Evolutionary conservation across 2,329 filamentous ascomycete species (phyloP), one percentile per base, ranked within the genome.

Genomic region (Hysterium pulicare): DNA sequence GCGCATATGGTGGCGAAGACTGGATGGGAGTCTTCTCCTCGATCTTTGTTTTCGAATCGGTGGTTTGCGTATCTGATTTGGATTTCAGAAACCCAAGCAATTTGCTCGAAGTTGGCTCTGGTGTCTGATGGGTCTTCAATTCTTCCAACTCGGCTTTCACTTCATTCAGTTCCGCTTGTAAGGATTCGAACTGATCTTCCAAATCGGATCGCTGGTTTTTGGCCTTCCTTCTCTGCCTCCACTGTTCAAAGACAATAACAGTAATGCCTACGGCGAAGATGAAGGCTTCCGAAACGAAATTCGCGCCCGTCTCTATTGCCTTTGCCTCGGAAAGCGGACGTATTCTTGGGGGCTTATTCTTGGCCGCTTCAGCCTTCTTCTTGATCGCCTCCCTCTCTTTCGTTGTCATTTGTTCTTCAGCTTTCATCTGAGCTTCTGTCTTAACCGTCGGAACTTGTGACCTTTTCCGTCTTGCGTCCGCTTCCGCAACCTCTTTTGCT

Each of bases 241-340:
- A 80, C 16, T 76, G 75, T 55, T 86, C 82, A 40, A 79, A 79
- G 0, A 85, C 61, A 33, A 86, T 80, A 45, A 85, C 63, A 0
- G 76, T 70, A 5, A 79, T 81, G 1, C 79, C 83, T 10, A 86
- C 83, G 3, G 74, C 53, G 52, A 86, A 85, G 30, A 86, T 72
- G 57, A 86, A 86, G 0, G 78, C 67, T 56, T 86, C 82, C 23
- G 79, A 80, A 37, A 83, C 82, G 55, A 86, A 86, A 48, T 82
- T 85, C 3, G 82, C 83, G 3, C 82, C 83, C 28, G 78, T 76
- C 57, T 86, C 82, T 41, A 86, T 85, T 0, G 82, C 82, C 54
- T 84, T 83, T 10, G 78, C 74, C 58, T 86, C 83, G 2, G 79
- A 79, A 9, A 86, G 68, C 6, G 82, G 82, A 33, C 82, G 70